A percentile compares a stretch with the other conserved stretches of the same genome.
Conservation (phyloP, 108 stramenopile species). For the Aurantiochytrium sp. region DNA sequence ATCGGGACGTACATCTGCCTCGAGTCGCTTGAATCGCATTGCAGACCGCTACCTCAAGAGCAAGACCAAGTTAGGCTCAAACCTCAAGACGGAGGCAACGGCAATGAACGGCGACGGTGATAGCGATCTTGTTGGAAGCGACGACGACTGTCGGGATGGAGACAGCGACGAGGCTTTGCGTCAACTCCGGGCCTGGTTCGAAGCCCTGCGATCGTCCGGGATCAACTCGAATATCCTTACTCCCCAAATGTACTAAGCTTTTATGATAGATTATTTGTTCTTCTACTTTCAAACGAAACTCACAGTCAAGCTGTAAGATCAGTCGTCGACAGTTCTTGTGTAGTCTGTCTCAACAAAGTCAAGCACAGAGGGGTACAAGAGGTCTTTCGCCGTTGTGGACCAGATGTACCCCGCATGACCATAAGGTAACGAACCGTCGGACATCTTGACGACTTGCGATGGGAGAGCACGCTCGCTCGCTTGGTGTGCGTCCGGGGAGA, state of each 20-base stretch:
- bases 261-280: too few species aligned
- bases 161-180: not conserved
- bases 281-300: too few species aligned
- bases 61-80: not conserved
- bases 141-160: too few species aligned
- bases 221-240: not conserved
- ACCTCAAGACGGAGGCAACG: too few species aligned
- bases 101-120: too few species aligned
- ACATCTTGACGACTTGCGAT: not conserved
- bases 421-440: not conserved
- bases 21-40: not conserved
- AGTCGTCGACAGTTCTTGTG: too few species aligned
- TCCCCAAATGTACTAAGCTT: not conserved
- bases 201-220: not conserved
- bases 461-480: not conserved
- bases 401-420: not conserved
- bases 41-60: not conserved
- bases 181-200: not conserved
- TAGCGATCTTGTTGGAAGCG: too few species aligned
- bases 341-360: too few species aligned
- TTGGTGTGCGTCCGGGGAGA: not conserved
- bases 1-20: not conserved
- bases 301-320: too few species aligned
- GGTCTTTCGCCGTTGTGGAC: not conserved
- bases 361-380: not conserved